Evolutionary conservation across 1,139 yeast genomes (phyloP).

Genomic region (Kurtzmaniella natalensis): DNA sequence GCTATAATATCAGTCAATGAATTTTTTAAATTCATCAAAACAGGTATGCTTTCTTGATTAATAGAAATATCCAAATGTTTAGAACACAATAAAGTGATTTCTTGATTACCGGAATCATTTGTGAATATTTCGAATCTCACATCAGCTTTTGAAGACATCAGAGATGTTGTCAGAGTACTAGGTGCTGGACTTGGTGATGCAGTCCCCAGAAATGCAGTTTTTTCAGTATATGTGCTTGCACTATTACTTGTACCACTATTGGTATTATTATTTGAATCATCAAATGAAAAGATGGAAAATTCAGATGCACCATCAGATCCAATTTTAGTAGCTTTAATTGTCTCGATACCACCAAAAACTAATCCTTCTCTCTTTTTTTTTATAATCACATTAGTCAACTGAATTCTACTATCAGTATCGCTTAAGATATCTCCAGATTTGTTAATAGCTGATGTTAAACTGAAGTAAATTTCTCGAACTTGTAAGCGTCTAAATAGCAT

Average conservation of each 20-base stretch:
- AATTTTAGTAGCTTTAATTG: constrained; percentile 20
- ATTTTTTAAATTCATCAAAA: constrained; percentile 12
- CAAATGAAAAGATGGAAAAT: constrained; percentile 18
- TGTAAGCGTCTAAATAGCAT: constrained; percentile 26
- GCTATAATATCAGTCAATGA: neutral
- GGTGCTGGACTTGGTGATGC: constrained; percentile 4
- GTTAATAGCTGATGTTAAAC: constrained; percentile 43
- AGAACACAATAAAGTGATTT: constrained; percentile 42
- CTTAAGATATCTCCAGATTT: constrained; percentile 35
- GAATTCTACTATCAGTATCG: constrained; percentile 26
- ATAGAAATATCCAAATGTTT: constrained; percentile 36
- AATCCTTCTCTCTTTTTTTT: constrained; percentile 40
- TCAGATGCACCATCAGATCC: constrained; percentile 12
- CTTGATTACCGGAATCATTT: constrained; percentile 18
- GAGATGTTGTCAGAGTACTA: constrained; percentile 3
- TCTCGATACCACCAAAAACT: constrained; percentile 46
- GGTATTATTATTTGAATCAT: constrained; percentile 5
- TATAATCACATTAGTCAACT: constrained; percentile 28
- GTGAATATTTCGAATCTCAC: constrained; percentile 47
- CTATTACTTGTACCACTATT: too few species aligned
- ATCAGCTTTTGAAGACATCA: constrained; percentile 34
- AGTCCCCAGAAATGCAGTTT: too few species aligned
- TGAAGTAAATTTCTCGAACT: constrained; percentile 30
- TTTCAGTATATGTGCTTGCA: too few species aligned
- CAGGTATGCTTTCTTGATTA: constrained; percentile 18